Conservation (phyloP, 352 stramenopile species). For the Phytophthora colocasiae region DNA sequence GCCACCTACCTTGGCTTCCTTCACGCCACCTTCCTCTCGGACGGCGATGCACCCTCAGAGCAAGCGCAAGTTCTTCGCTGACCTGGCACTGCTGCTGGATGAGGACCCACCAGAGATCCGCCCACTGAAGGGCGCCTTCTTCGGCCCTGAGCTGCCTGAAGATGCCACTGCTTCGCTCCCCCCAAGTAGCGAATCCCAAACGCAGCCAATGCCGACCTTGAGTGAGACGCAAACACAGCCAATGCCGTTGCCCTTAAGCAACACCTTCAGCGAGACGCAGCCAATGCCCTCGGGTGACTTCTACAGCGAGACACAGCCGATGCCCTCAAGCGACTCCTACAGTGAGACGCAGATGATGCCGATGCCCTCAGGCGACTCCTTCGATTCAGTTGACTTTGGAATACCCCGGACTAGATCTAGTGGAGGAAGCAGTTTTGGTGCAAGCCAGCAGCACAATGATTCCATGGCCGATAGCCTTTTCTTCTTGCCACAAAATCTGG, state of each 20-base stretch:
- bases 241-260: too few relatives aligned
- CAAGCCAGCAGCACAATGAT: constrained; percentile 45
- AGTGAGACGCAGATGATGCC: neutral
- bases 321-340: too few relatives aligned
- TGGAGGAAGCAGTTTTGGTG: constrained; percentile 18
- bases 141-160: constrained; percentile 22
- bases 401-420: constrained; percentile 13
- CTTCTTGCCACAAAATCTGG: constrained; percentile 45
- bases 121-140: constrained; percentile 46
- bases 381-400: constrained; percentile 57
- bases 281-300: too few relatives aligned
- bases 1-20: neutral
- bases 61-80: constrained; percentile 85
- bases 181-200: constrained; percentile 4
- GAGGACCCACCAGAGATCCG: constrained; percentile 47
- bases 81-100: constrained; percentile 56
- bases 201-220: too few relatives aligned
- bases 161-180: neutral
- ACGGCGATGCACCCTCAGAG: constrained; percentile 59
- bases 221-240: too few relatives aligned
- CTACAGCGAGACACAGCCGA: too few relatives aligned
- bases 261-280: too few relatives aligned
- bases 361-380: constrained; percentile 43
- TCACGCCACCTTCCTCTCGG: constrained; percentile 2
- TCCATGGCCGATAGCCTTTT: constrained; percentile 66